Evolutionary conservation across 2,329 filamentous ascomycete species (phyloP).

Genomic region (Fusarium chuoi): DNA sequence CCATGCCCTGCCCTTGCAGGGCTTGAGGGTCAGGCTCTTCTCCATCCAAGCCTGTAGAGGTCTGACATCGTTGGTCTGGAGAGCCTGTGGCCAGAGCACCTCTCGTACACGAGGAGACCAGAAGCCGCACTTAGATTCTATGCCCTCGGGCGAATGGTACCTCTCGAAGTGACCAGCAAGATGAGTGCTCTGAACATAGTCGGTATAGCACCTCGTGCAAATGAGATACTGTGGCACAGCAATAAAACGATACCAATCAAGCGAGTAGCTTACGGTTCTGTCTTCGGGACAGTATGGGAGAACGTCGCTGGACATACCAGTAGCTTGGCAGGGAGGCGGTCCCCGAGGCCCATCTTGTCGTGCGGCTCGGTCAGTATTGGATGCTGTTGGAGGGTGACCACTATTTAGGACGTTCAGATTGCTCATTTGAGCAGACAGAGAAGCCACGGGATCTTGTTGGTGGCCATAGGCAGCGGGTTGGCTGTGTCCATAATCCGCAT

Average conservation of each 20-base stretch:
- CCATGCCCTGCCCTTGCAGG: conserved; percentile 45
- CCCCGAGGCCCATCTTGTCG: conserved; percentile 10
- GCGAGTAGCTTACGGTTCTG: conserved; percentile 43
- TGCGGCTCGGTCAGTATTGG: background rate
- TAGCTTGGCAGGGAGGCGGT: conserved; percentile 25
- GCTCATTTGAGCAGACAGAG: conserved; percentile 32
- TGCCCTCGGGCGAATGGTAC: conserved; percentile 40
- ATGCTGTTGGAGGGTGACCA: background rate
- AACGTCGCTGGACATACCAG: conserved; percentile 38
- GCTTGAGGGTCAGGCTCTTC: conserved; percentile 37
- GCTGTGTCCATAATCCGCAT: background rate
- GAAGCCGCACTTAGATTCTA: conserved; percentile 46
- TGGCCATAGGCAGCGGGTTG: background rate
- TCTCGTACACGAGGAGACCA: conserved; percentile 49
- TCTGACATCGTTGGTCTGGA: conserved; percentile 40
- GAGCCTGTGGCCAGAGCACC: conserved; percentile 48
- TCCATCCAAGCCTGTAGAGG: conserved; percentile 44
- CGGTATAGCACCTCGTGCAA: conserved; percentile 55
- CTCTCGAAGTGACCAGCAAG: conserved; percentile 47
- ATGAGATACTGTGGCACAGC: conserved; percentile 48
- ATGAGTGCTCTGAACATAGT: conserved; percentile 48
- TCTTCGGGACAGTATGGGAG: conserved; percentile 45
- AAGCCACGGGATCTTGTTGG: conserved; percentile 5
- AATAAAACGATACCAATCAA: conserved; percentile 48
- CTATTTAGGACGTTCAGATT: conserved; percentile 16